These are phyloP conservation scores for Dichotomopilus funicola DNA, from an alignment of 2,329 filamentous ascomycete species.

Conservation along the genomic window DNA sequence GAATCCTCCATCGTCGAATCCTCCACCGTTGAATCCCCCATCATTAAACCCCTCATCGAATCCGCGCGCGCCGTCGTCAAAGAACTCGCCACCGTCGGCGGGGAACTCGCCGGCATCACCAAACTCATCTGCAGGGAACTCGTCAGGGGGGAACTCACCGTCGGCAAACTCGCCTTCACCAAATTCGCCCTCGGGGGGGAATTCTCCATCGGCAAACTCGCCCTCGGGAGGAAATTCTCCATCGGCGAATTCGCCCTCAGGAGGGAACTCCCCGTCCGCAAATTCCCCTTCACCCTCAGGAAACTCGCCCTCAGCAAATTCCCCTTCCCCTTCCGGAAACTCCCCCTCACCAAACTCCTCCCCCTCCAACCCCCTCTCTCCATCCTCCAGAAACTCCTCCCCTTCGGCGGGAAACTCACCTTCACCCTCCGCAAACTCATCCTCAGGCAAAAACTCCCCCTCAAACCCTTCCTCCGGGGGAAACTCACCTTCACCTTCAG, in stretches of 20 bases:
- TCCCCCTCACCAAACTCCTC: background rate
- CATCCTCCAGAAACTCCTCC: background rate
- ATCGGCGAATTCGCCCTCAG: background rate
- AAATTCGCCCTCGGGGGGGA: background rate
- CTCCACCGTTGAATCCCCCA: background rate
- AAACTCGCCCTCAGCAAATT: background rate
- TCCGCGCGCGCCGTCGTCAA: background rate
- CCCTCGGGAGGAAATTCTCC: background rate
- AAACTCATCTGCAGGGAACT: background rate
- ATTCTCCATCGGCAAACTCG: background rate
- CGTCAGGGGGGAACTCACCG: slow-evolving; percentile 1
- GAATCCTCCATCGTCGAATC: background rate
- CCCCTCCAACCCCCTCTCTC: background rate
- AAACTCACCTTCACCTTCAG: background rate
- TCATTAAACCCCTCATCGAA: background rate
- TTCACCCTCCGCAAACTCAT: background rate
- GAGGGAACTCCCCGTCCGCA: background rate
- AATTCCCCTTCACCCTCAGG: no score
- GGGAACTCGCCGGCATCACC: background rate
- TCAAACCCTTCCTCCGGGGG: background rate
- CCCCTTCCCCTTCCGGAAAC: background rate
- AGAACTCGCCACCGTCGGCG: background rate
- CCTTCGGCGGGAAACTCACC: slow-evolving; percentile 1
- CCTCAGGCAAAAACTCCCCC: background rate
- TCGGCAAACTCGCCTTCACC: background rate